A percentile compares a stretch with the other conserved stretches of the same genome.
phyloP scores from a whole-genome alignment of 805 yeast species.

The Candida piceae region DNA sequence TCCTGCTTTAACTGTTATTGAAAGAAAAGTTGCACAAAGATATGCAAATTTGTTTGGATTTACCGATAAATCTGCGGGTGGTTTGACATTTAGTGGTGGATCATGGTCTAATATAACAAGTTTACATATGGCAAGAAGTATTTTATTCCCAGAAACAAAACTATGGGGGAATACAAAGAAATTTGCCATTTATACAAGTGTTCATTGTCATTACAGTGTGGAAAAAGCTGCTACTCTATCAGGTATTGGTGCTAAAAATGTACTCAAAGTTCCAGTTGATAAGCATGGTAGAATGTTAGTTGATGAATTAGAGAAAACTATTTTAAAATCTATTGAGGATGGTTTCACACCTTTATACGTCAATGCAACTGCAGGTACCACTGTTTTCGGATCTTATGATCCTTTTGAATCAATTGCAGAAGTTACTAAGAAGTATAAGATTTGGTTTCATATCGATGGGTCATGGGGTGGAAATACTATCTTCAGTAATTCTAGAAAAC shows the following conservation, averaged over 20 bases:
- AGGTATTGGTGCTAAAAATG: conserved; percentile 61
- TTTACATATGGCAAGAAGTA: conserved; percentile 68
- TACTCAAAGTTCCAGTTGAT: conserved; percentile 59
- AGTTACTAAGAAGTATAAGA: conserved; percentile 47
- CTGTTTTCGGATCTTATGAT: conserved; percentile 82
- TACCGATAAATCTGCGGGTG: conserved; percentile 56
- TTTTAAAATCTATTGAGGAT: conserved; percentile 35
- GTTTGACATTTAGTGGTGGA: conserved; percentile 82
- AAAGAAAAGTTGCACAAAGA: conserved; percentile 57
- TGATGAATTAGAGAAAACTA: conserved; percentile 39
- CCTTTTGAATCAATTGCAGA: conserved; percentile 50
- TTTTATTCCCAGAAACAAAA: conserved; percentile 65
- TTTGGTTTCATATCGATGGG: conserved; percentile 85
- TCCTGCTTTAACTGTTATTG: conserved; percentile 73
- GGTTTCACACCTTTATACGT: conserved; percentile 72
- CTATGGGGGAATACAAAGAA: conserved; percentile 49
- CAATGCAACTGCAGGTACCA: conserved; percentile 85
- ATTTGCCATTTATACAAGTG: conserved; percentile 67
- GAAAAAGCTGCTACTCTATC: conserved; percentile 74
- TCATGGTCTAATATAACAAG: conserved; percentile 82
- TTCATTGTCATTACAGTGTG: conserved; percentile 74
- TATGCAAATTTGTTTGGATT: conserved; percentile 69
- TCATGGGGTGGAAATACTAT: conserved; percentile 89
- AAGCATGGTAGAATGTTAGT: conserved; percentile 53
- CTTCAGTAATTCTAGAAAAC: conserved; percentile 46